phyloP scores from a whole-genome alignment of 805 yeast genomes.

The Saccharomyces eubayanus region DNA sequence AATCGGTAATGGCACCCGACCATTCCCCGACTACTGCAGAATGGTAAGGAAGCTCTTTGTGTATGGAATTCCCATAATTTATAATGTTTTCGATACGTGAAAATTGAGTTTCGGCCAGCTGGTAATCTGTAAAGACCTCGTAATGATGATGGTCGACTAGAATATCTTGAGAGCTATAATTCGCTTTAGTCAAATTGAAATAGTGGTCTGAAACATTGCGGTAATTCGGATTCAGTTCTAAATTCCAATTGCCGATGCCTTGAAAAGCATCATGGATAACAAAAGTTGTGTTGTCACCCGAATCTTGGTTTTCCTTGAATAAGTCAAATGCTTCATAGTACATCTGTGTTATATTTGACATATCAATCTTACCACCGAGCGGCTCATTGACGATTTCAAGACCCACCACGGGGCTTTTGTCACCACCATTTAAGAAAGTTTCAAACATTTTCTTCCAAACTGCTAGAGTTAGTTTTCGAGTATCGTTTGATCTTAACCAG shows the following conservation, averaged over 20 bases:
- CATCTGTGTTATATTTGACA: slow-evolving; percentile 27
- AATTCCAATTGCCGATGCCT: slow-evolving; percentile 47
- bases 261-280: slow-evolving; percentile 63
- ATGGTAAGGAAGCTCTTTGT: slow-evolving; percentile 30
- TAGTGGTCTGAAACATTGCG: slow-evolving; percentile 26
- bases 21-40: slow-evolving; percentile 62
- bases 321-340: slow-evolving; percentile 29
- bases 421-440: slow-evolving; percentile 32
- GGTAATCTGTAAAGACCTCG: slow-evolving; percentile 68
- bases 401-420: slow-evolving; percentile 51
- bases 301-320: slow-evolving; percentile 15
- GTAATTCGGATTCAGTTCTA: slow-evolving; percentile 31
- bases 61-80: slow-evolving; percentile 28
- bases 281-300: slow-evolving; percentile 34
- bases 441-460: slow-evolving; percentile 43
- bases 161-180: slow-evolving; percentile 46
- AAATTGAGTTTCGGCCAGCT: slow-evolving; percentile 39
- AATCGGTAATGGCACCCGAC: slow-evolving; percentile 65
- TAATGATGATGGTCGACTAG: slow-evolving; percentile 86
- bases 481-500: slow-evolving; percentile 36
- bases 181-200: slow-evolving; percentile 30
- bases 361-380: slow-evolving; percentile 43
- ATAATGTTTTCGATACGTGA: slow-evolving; percentile 29
- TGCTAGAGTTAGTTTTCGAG: slow-evolving; percentile 41
- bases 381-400: slow-evolving; percentile 71